Conservation (phyloP, 2,329 filamentous ascomycete species). For the Colletotrichum viniferum region DNA sequence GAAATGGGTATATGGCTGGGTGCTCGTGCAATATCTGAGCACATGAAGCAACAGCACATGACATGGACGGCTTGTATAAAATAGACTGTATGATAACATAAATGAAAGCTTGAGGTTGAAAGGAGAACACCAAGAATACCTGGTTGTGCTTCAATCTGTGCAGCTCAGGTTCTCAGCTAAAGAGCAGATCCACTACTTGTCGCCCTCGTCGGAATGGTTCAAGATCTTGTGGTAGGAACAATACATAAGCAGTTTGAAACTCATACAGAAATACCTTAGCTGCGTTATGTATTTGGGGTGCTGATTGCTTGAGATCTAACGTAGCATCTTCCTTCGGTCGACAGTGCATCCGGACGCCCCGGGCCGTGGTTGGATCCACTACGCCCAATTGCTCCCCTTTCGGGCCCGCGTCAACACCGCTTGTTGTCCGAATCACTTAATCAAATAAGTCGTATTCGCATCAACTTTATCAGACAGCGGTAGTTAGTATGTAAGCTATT, state of each 20-base stretch:
- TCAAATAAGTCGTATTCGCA: no score
- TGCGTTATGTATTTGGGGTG: background rate
- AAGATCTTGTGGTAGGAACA: background rate
- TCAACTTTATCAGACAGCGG: no score
- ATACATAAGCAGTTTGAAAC: fast-evolving
- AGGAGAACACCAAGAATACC: background rate
- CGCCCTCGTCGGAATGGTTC: no score
- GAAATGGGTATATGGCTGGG: background rate
- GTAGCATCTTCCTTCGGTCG: background rate
- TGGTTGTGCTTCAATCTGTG: background rate
- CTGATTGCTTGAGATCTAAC: background rate
- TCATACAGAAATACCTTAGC: background rate
- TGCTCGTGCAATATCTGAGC: background rate
- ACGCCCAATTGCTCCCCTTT: fast-evolving
- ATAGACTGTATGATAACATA: background rate
- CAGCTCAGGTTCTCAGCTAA: no score
- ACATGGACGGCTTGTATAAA: background rate
- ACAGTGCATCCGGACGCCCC: background rate
- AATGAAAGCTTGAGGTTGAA: background rate
- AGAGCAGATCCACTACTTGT: no score
- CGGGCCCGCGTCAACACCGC: fast-evolving
- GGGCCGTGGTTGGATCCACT: background rate
- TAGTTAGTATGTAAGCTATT: no score
- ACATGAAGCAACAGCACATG: fast-evolving
- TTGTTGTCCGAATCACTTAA: background rate